Evolutionary conservation across 2,329 filamentous ascomycete genomes (phyloP).

Genomic region (Penicillium sp.): DNA sequence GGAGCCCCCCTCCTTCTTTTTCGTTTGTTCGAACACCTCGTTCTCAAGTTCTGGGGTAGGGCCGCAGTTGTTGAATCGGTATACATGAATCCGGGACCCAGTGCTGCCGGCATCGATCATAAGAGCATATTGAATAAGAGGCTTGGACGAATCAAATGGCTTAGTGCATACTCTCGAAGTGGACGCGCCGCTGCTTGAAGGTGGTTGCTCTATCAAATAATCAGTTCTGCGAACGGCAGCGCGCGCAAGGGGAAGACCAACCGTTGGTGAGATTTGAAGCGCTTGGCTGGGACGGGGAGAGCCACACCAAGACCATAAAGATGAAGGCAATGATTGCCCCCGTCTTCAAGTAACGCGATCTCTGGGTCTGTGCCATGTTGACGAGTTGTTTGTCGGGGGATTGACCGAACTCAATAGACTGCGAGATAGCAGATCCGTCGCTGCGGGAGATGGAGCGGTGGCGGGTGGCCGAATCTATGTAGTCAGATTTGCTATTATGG

Average conservation of each 20-base stretch:
- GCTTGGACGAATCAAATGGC: slow-evolving; percentile 82
- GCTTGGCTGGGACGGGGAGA: slow-evolving; percentile 43
- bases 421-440: slow-evolving; percentile 41
- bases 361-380: slow-evolving; percentile 62
- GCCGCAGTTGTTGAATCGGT: slow-evolving; percentile 98
- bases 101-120: slow-evolving; percentile 99
- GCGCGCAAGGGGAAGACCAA: slow-evolving; percentile 11
- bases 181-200: slow-evolving; percentile 53
- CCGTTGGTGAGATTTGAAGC: slow-evolving; percentile 25
- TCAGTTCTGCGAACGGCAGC: background rate
- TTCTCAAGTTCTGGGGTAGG: slow-evolving; percentile 89
- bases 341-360: slow-evolving; percentile 60
- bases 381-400: slow-evolving; percentile 40
- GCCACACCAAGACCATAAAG: slow-evolving; percentile 56
- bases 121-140: slow-evolving; percentile 92
- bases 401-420: slow-evolving; percentile 48
- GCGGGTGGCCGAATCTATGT: slow-evolving; percentile 49
- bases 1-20: slow-evolving; percentile 74
- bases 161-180: slow-evolving; percentile 67
- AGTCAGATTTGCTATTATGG: slow-evolving; percentile 53
- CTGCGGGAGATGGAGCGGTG: slow-evolving; percentile 56
- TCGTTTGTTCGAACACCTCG: slow-evolving; percentile 91
- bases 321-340: slow-evolving; percentile 59
- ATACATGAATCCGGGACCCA: slow-evolving; percentile 95
- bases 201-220: slow-evolving; percentile 23